These are phyloP conservation scores for Nakazawaea wickerhamii DNA, from an alignment of 805 yeast species.

Conservation along the genomic window DNA sequence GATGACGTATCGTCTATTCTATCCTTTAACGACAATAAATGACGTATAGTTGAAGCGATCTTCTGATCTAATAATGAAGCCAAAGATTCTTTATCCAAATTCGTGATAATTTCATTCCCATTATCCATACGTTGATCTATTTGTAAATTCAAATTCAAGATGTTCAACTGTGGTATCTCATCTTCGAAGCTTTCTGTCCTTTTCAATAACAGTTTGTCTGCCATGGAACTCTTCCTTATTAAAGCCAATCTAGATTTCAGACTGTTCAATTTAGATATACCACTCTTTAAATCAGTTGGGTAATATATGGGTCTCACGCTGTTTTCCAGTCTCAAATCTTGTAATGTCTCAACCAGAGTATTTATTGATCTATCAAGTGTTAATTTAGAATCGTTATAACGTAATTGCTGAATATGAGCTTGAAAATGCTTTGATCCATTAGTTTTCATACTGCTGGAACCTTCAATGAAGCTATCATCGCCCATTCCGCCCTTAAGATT, in stretches of 20 bases:
- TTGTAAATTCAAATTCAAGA: constrained; percentile 59
- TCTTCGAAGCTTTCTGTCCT: constrained; percentile 14
- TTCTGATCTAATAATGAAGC: constrained; percentile 68
- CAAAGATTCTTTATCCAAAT: constrained; percentile 62
- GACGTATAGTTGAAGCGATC: constrained; percentile 58
- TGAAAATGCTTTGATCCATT: constrained; percentile 22
- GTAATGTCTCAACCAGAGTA: constrained; percentile 44
- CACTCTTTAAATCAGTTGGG: constrained; percentile 38
- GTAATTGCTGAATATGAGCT: constrained; percentile 63
- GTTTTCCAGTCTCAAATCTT: constrained; percentile 52
- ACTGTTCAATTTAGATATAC: constrained; percentile 37
- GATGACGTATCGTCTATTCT: constrained; percentile 89
- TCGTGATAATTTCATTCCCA: constrained; percentile 40
- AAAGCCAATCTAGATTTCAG: constrained; percentile 48
- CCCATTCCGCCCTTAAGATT: background rate
- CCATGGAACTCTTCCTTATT: constrained; percentile 34
- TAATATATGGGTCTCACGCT: constrained; percentile 55
- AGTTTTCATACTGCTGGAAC: constrained; percentile 30
- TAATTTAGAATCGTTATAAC: constrained; percentile 67
- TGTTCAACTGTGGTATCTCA: constrained; percentile 40
- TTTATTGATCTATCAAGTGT: constrained; percentile 59
- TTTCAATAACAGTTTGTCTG: constrained; percentile 15
- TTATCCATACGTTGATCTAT: constrained; percentile 35
- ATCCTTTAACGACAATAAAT: constrained; percentile 64
- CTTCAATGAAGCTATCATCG: constrained; percentile 29